phyloP scores from a whole-genome alignment of 345 rosid genomes.

The Salix exigua region DNA sequence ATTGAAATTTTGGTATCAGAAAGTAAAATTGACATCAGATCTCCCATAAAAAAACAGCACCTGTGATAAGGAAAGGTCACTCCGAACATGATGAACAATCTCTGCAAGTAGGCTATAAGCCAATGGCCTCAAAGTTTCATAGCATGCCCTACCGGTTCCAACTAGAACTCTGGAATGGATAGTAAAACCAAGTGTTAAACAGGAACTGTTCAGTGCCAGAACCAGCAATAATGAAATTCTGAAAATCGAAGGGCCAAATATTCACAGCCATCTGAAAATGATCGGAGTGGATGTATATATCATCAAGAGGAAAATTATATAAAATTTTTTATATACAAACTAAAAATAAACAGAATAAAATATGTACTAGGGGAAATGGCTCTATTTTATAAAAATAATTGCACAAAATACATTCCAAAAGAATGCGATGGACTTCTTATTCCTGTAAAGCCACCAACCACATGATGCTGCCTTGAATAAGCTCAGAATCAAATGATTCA shows the following conservation, averaged over 20 bases:
- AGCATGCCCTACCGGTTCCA: constrained; percentile 98
- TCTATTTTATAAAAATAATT: background rate
- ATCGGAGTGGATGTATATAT: background rate
- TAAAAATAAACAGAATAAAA: background rate
- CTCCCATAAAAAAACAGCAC: constrained; percentile 30
- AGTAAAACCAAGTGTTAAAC: background rate
- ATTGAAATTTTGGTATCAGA: background rate
- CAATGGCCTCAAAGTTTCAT: constrained; percentile 93
- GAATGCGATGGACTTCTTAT: background rate
- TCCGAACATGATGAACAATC: constrained; percentile 97
- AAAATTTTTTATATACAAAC: background rate
- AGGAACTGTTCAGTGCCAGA: background rate
- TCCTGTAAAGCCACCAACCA: background rate
- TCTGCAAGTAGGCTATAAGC: constrained; percentile 98
- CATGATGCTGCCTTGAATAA: background rate
- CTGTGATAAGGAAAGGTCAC: constrained; percentile 83
- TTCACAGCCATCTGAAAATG: background rate
- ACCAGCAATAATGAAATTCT: background rate
- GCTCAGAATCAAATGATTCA: background rate
- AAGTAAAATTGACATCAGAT: background rate
- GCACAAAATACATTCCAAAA: background rate
- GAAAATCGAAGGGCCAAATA: background rate
- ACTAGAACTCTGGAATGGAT: constrained; percentile 66
- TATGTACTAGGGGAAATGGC: background rate
- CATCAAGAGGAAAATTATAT: background rate